phyloP scores from a whole-genome alignment of 2,329 filamentous ascomycete species.

The Pseudonectria buxi region DNA sequence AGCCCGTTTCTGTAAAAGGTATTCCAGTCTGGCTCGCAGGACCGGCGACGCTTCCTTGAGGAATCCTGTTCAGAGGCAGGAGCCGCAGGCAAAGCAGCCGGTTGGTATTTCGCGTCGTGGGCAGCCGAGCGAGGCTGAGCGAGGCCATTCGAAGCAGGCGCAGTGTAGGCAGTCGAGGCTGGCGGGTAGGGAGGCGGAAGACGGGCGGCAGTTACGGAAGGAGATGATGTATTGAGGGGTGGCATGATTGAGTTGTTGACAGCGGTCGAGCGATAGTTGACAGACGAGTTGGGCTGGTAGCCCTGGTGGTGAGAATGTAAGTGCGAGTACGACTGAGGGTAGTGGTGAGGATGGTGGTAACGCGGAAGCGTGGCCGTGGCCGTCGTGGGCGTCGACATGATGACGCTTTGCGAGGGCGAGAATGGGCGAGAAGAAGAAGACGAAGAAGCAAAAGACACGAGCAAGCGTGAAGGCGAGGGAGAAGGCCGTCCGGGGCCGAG shows the following conservation, averaged over 20 bases:
- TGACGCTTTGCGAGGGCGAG: slow-evolving; percentile 12
- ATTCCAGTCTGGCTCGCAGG: slow-evolving; percentile 66
- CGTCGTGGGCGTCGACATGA: slow-evolving; percentile 77
- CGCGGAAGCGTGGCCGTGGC: slow-evolving; percentile 66
- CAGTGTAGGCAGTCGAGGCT: slow-evolving; percentile 24
- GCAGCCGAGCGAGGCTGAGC: slow-evolving; percentile 22
- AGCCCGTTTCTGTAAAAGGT: slow-evolving; percentile 78
- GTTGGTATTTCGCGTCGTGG: slow-evolving; percentile 20
- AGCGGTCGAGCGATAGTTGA: slow-evolving; percentile 25
- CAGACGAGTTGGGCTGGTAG: slow-evolving; percentile 21
- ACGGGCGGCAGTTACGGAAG: slow-evolving; percentile 16
- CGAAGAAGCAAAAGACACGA: slow-evolving; percentile 3
- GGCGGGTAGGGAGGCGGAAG: slow-evolving; percentile 23
- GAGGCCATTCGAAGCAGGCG: slow-evolving; percentile 26
- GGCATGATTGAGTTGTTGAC: slow-evolving; percentile 21
- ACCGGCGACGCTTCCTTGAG: slow-evolving; percentile 48
- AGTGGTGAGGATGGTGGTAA: slow-evolving; percentile 56
- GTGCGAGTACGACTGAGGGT: slow-evolving; percentile 47
- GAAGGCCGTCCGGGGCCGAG: background rate
- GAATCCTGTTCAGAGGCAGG: slow-evolving; percentile 23
- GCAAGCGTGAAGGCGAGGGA: slow-evolving; percentile 15
- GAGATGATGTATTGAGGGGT: slow-evolving; percentile 21
- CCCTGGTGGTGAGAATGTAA: slow-evolving; percentile 26
- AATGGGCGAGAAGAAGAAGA: slow-evolving; percentile 9
- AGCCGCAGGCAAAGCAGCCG: slow-evolving; percentile 22